phyloP scores from a whole-genome alignment of 2,329 filamentous ascomycete species.

The Lachnum nothofagi region DNA sequence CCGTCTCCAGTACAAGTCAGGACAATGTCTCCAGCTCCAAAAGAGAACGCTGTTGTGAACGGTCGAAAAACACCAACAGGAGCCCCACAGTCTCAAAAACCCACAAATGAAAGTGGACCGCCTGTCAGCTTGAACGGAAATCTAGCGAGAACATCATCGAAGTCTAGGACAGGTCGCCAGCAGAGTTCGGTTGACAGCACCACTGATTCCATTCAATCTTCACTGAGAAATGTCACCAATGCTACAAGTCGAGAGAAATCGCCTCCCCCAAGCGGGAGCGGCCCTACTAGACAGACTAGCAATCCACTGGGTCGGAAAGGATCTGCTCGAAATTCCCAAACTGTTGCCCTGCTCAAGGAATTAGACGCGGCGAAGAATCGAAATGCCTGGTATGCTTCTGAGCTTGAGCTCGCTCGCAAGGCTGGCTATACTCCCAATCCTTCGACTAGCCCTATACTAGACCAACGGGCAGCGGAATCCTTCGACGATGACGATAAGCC shows the following conservation, averaged over 20 bases:
- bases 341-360: constrained; percentile 76
- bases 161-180: constrained; percentile 51
- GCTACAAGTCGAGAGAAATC: constrained; percentile 46
- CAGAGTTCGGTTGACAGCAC: constrained; percentile 66
- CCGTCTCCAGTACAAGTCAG: constrained; percentile 35
- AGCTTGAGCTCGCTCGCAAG: constrained; percentile 85
- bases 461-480: constrained; percentile 69
- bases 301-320: constrained; percentile 57
- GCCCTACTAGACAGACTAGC: constrained; percentile 51
- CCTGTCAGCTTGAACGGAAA: constrained; percentile 22
- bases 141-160: constrained; percentile 39
- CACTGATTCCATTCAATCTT: constrained; percentile 45
- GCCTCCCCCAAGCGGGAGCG: constrained; percentile 43
- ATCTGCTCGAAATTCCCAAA: constrained; percentile 51
- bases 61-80: constrained; percentile 63
- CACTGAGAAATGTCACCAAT: constrained; percentile 40
- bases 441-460: constrained; percentile 66
- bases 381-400: constrained; percentile 96
- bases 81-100: constrained; percentile 36
- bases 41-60: constrained; percentile 49
- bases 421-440: constrained; percentile 75
- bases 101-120: constrained; percentile 22
- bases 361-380: constrained; percentile 77
- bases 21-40: constrained; percentile 28
- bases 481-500: constrained; percentile 91